Base-by-base conservation (phyloP, 2,329 filamentous ascomycete species). In the Dactylonectria estremocensis region DNA sequence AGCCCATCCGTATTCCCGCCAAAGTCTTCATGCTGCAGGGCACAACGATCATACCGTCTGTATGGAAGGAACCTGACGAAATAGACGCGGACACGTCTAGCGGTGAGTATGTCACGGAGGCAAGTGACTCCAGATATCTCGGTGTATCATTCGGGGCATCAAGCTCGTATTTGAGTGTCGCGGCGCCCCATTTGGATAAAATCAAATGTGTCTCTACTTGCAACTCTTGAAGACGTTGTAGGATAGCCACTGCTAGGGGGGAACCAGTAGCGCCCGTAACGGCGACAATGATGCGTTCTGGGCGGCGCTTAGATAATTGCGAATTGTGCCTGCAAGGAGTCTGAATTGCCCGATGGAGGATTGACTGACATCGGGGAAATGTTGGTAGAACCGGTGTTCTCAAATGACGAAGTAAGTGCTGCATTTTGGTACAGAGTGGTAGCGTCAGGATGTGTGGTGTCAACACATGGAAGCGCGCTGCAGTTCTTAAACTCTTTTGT, bases 21-120 rank as follows among this genome's bases (percentile, higher is more conserved):
- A 86, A 77, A 1, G 84, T 86, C 72, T 86, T 86, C 81, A 86
- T 83, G 60, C 80, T 83, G 74, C 85, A 87, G 0, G 81, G 83
- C 0, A 83, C 80, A 2, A 87, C 72, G 14, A 86, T 83, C 84
- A 87, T 87, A 11, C 84, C 83, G 62, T 82, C 80, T 14, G 40
- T 40, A 6, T 46, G 40, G 20, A 57, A 64, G 9, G 61, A 64
- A 16, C 54, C 61, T 7, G 28, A 40, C 13, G 61, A 52, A n/a
- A 64, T 58, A 6, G 54, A 31, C 5, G 61, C 61, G 8, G 61
- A 22, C 31, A 64, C 35, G 16, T 64, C 61, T 3, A 31, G 45
- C 52, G 53, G 16, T 50, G 43, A 40, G 45, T 46, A 64, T 13
- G 7, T 52, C 18, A 8, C 18, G n/a, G 8, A 22, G 20, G 45